A percentile compares a stretch with the other conserved stretches of the same genome.
phyloP scores from a whole-genome alignment of 768 basidiomycete genomes.

The Boletus rubescentipes region DNA sequence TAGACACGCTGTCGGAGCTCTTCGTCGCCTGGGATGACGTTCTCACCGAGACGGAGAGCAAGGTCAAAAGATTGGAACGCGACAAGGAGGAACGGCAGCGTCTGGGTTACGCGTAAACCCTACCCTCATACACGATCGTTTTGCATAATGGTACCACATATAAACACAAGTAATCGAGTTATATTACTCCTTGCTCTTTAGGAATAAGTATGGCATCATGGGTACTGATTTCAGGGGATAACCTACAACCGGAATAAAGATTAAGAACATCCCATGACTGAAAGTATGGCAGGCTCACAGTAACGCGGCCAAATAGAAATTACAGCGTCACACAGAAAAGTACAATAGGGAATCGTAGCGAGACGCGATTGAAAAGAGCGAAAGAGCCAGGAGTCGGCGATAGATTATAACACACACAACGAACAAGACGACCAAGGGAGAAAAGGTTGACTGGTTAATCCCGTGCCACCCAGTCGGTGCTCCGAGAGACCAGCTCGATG shows the following conservation, averaged over 20 bases:
- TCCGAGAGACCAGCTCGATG: constrained; percentile 80
- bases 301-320: constrained; percentile 17
- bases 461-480: constrained; percentile 82
- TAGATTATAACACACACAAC: constrained; percentile 12
- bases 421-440: constrained; percentile 4
- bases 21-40: constrained; percentile 87
- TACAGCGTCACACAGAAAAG: constrained; percentile 20
- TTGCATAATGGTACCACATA: constrained; percentile 15
- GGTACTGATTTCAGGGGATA: constrained; percentile 13
- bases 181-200: constrained; percentile 17
- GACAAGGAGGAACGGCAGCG: constrained; percentile 58
- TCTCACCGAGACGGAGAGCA: constrained; percentile 64
- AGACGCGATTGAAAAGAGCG: constrained; percentile 8
- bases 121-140: neutral
- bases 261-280: constrained; percentile 13
- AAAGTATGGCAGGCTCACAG: constrained; percentile 8
- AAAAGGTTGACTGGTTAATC: constrained; percentile 40
- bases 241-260: constrained; percentile 20
- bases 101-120: constrained; percentile 54
- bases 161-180: constrained; percentile 20
- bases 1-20: constrained; percentile 78
- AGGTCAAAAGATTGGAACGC: constrained; percentile 55
- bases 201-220: constrained; percentile 10
- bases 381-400: neutral
- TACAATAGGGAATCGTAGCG: constrained; percentile 19